Base-by-base conservation (phyloP, 2,329 filamentous ascomycete genomes). In the Alternaria ventricosa region DNA sequence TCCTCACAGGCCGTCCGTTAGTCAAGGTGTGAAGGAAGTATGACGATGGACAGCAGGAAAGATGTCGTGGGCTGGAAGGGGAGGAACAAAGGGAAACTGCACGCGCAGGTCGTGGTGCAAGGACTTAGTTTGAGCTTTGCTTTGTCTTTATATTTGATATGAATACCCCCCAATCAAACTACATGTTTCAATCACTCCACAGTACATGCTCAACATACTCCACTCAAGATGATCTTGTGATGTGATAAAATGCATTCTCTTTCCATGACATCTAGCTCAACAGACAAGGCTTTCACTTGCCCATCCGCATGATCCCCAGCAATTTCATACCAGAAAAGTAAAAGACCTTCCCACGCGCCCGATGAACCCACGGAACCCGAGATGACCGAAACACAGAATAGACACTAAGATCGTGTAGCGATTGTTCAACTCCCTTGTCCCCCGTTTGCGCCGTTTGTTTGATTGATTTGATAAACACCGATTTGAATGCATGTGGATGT, bases 401-500 rank as follows among this genome's bases (percentile, higher is more conserved):
- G 15, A 41, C 36, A 41, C 43, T 57, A 57, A 15, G 44, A 49
- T 22, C 46, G n/a, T 27, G 63, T 57, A 67, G 44, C 58, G 65
- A 65, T 56, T 55, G 65, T 62, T 65, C 53, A 41, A 41, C n/a
- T 41, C 36, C 36, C 36, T 3, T 41, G 33, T 18, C 9, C 36
- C 15, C 36, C n/a, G 9, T 41, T 41, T 41, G 36, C 36, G 36
- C 36, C 36, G 36, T 41, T 41, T 41, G 36, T 18, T 41, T 41
- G 36, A 41, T 18, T 41, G 36, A 41, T 41, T n/a, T 18, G 36
- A 41, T 69, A 46, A 63, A 71, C 68, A 64, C 69, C 69, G 22
- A 55, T 62, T 53, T 11, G 51, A 55, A 66, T 66, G 61, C 61
- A 64, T 55, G 12, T 23, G 15, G 50, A 33, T 53, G 44, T 49